phyloP scores from a whole-genome alignment of 805 yeast genomes.

The Metschnikowia colocasiae region DNA sequence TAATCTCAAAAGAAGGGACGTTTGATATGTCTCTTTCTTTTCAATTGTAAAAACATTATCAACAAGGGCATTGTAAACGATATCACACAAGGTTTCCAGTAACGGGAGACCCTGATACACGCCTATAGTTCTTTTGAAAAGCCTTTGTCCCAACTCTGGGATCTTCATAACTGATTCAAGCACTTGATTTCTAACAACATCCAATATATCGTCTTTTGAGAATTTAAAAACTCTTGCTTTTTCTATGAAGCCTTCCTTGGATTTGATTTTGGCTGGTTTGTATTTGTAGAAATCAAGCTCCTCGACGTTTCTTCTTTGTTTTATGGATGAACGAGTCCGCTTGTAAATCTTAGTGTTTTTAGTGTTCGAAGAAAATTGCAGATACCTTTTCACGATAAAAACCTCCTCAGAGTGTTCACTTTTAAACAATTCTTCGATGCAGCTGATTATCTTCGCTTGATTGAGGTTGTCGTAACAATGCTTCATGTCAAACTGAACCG shows the following conservation, averaged over 20 bases:
- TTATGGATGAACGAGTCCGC: background rate
- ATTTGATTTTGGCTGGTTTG: background rate
- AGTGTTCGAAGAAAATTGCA: background rate
- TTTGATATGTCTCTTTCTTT: conserved; percentile 11
- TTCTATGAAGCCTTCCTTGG: conserved; percentile 22
- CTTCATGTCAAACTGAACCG: conserved; percentile 70
- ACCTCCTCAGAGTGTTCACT: conserved; percentile 12
- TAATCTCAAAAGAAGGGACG: conserved; percentile 50
- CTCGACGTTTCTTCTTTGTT: background rate
- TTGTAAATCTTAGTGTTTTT: background rate
- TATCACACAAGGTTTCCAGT: conserved; percentile 70
- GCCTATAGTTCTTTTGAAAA: conserved; percentile 56
- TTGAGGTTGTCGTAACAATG: conserved; percentile 76
- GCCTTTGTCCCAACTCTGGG: conserved; percentile 29
- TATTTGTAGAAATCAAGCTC: background rate
- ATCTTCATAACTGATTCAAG: conserved; percentile 45
- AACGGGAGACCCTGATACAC: conserved; percentile 82
- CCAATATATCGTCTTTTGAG: conserved; percentile 41
- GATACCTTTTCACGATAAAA: conserved; percentile 10
- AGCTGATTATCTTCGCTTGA: conserved; percentile 35
- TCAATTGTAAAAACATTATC: conserved; percentile 25
- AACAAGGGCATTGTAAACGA: conserved; percentile 63
- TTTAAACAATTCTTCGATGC: conserved; percentile 26
- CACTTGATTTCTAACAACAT: conserved; percentile 50
- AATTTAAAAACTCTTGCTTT: conserved; percentile 33